Evolutionary conservation across 2,329 filamentous ascomycete genomes (phyloP).

Genomic region (Dactylellina drechsleri): DNA sequence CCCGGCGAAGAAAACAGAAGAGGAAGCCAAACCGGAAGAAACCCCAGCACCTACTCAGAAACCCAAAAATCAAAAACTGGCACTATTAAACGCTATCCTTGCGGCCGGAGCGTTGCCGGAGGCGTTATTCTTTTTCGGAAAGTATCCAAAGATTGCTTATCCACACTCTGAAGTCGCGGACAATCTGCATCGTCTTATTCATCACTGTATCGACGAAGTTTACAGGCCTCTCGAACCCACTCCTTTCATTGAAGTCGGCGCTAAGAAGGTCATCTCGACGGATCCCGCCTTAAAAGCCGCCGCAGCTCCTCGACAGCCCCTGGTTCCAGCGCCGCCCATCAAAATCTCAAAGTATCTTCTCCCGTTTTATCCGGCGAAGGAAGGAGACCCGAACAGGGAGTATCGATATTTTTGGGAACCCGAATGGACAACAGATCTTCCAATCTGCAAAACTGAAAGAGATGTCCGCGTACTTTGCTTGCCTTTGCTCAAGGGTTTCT

Average conservation of each 20-base stretch:
- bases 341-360: slow-evolving; percentile 49
- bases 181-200: slow-evolving; percentile 83
- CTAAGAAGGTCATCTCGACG: slow-evolving; percentile 55
- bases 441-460: slow-evolving; percentile 87
- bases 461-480: slow-evolving; percentile 73
- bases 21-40: slow-evolving; percentile 66
- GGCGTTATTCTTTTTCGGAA: slow-evolving; percentile 87
- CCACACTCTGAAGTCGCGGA: slow-evolving; percentile 82
- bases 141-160: slow-evolving; percentile 91
- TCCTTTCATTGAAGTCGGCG: slow-evolving; percentile 69
- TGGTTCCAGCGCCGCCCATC: slow-evolving; percentile 69
- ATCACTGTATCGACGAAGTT: slow-evolving; percentile 82
- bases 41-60: slow-evolving; percentile 61
- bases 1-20: slow-evolving; percentile 64
- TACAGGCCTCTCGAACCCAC: slow-evolving; percentile 68
- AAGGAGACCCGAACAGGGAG: slow-evolving; percentile 61
- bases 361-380: slow-evolving; percentile 43
- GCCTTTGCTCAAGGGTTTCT: slow-evolving; percentile 82
- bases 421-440: slow-evolving; percentile 93
- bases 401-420: slow-evolving; percentile 93
- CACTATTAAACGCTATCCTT: slow-evolving; percentile 83
- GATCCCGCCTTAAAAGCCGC: slow-evolving; percentile 50
- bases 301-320: slow-evolving; percentile 78
- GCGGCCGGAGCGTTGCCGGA: slow-evolving; percentile 93
- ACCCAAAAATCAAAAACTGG: slow-evolving; percentile 82